Evolutionary conservation across 2,329 filamentous ascomycete genomes (phyloP).

Genomic region (Aspergillus sojae): DNA sequence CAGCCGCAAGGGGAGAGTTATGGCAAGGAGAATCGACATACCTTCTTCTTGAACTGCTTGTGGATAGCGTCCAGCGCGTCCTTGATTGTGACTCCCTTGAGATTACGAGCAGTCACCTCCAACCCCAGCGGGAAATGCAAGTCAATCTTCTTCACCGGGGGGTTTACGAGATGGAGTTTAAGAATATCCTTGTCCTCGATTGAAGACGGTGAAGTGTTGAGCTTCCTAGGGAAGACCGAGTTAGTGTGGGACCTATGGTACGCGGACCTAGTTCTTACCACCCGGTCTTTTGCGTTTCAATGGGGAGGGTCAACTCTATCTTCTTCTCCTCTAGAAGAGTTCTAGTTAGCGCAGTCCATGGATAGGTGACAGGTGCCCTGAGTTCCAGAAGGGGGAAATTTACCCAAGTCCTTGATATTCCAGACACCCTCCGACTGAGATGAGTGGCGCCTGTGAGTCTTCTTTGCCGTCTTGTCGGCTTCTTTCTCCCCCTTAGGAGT

Average conservation of each 20-base stretch:
- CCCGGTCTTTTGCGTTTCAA: conserved; percentile 40
- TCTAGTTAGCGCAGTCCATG: background rate
- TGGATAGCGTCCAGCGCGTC: conserved; percentile 93
- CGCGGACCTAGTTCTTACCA: conserved; percentile 27
- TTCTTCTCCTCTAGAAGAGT: conserved; percentile 30
- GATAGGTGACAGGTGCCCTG: background rate
- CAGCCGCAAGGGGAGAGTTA: background rate
- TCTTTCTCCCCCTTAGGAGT: conserved; percentile 66
- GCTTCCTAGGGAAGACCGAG: conserved; percentile 67
- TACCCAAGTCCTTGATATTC: conserved; percentile 87
- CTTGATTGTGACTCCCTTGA: conserved; percentile 96
- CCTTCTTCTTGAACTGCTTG: conserved; percentile 97
- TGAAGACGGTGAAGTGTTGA: conserved; percentile 79
- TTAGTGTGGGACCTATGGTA: background rate
- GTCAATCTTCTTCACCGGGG: conserved; percentile 91
- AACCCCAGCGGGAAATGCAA: conserved; percentile 87
- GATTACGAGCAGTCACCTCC: conserved; percentile 84
- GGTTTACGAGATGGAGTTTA: conserved; percentile 76
- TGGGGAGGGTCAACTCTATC: conserved; percentile 36
- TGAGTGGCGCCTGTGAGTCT: conserved; percentile 69
- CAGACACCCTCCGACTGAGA: conserved; percentile 72
- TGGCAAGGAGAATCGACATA: conserved; percentile 47
- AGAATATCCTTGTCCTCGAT: conserved; percentile 84
- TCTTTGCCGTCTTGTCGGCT: conserved; percentile 50
- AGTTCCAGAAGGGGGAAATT: conserved; percentile 36